Conservation (phyloP, 306 rosid species). For the Gleditsia sinensis region DNA sequence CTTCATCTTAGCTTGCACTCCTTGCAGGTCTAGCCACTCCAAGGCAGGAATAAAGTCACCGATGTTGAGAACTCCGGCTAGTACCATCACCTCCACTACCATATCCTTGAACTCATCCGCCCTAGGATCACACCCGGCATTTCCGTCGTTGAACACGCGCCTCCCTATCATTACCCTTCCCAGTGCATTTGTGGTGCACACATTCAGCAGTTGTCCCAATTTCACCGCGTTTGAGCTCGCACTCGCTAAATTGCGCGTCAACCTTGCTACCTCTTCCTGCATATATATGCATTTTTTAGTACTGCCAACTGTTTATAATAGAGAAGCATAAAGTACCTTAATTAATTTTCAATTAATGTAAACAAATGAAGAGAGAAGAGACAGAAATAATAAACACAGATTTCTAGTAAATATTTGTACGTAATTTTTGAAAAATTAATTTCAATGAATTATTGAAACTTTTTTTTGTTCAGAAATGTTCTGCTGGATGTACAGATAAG, state of each 20-base stretch:
- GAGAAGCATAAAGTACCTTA: too few species aligned
- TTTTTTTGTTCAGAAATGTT: too few species aligned
- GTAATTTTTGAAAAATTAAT: too few species aligned
- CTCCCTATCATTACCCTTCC: constrained; percentile 69
- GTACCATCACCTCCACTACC: constrained; percentile 70
- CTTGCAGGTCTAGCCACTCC: constrained; percentile 68
- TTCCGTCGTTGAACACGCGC: constrained; percentile 58
- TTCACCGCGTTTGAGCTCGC: constrained; percentile 46
- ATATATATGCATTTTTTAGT: not conserved
- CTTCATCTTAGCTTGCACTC: constrained; percentile 64
- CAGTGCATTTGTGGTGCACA: constrained; percentile 67
- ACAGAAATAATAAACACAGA: too few species aligned
- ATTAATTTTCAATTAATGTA: too few species aligned
- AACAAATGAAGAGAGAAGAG: too few species aligned
- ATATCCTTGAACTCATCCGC: constrained; percentile 71
- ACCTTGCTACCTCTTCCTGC: constrained; percentile 71
- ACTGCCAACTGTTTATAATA: not conserved
- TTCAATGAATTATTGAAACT: too few species aligned
- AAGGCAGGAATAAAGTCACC: constrained; percentile 74
- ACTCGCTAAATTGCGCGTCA: constrained; percentile 47
- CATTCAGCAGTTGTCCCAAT: constrained; percentile 58
- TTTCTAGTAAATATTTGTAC: too few species aligned
- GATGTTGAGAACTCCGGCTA: constrained; percentile 67
- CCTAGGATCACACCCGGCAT: constrained; percentile 40
- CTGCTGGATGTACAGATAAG: too few species aligned